Evolutionary conservation across 108 stramenopile species (phyloP).

Genomic region (Asterionellopsis glacialis): DNA sequence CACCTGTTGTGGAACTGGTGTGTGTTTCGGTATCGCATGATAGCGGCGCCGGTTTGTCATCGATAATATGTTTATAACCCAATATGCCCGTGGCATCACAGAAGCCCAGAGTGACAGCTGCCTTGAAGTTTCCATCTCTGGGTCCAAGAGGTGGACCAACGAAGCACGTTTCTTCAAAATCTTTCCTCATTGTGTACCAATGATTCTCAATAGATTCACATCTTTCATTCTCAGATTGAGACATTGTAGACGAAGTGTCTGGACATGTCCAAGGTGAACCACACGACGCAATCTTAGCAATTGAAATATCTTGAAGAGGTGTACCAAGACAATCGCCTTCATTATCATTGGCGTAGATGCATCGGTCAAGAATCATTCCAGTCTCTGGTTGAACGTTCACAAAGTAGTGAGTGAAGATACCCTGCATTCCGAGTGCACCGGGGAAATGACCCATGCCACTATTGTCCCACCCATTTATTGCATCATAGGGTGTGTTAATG

Average conservation of each 20-base stretch:
- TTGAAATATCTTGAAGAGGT: too few species aligned
- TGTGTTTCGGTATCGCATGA: too few species aligned
- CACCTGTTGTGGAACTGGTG: too few species aligned
- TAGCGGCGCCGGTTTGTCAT: too few species aligned
- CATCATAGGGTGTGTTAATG: background rate
- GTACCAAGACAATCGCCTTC: too few species aligned
- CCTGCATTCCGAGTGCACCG: background rate
- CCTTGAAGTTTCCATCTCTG: background rate
- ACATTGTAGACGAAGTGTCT: background rate
- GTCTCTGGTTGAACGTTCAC: background rate
- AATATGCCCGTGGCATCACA: background rate
- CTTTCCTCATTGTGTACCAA: background rate
- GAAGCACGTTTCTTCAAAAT: background rate
- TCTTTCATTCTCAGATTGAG: background rate
- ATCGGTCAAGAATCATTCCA: background rate
- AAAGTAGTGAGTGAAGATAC: background rate
- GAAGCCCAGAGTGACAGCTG: background rate
- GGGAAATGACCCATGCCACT: background rate
- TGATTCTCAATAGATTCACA: background rate
- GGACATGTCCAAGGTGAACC: too few species aligned
- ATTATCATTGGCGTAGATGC: background rate
- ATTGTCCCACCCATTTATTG: constrained; percentile 1
- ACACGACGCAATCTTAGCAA: too few species aligned
- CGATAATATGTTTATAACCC: background rate
- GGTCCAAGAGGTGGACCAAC: background rate